phyloP scores from a whole-genome alignment of 2,329 filamentous ascomycete species.

The Orbilia javanica region DNA sequence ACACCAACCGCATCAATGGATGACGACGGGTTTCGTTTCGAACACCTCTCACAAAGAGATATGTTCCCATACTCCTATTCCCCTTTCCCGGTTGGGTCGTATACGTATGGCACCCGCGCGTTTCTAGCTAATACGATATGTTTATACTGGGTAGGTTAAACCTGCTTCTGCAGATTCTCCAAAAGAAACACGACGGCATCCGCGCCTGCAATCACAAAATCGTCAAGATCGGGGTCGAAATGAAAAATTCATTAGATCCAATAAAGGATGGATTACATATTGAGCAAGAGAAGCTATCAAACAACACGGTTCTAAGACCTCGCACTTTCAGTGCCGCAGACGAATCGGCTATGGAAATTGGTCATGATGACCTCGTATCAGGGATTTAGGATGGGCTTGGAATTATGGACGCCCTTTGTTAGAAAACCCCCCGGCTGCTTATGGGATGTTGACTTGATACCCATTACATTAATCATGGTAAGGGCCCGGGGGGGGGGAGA shows the following conservation, averaged over 20 bases:
- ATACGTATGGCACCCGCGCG: not conserved
- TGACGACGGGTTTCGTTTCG: not conserved
- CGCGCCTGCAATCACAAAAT: slow-evolving; percentile 60
- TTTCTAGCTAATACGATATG: not conserved
- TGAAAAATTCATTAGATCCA: slow-evolving; percentile 60
- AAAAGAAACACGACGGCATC: slow-evolving; percentile 59
- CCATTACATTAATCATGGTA: not conserved
- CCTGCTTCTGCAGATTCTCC: slow-evolving; percentile 58
- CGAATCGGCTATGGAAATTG: slow-evolving; percentile 38
- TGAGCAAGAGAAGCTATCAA: slow-evolving; percentile 60
- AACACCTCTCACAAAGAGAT: slow-evolving; percentile 24
- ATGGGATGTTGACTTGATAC: not conserved
- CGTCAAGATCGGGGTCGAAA: slow-evolving; percentile 60
- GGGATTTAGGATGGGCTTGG: slow-evolving; percentile 9
- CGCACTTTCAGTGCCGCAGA: slow-evolving; percentile 32
- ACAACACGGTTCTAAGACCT: slow-evolving; percentile 46
- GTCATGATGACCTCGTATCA: slow-evolving; percentile 48
- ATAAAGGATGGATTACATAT: slow-evolving; percentile 61
- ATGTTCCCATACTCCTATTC: not conserved
- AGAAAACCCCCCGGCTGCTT: no score
- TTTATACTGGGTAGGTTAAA: slow-evolving; percentile 60
- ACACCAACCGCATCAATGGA: slow-evolving; percentile 18
- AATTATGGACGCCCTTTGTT: not conserved
- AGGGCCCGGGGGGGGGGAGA: slow-evolving; percentile 10
- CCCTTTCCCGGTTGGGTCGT: not conserved